Base-by-base conservation (phyloP, 176 grass and related monocot species). In the Oryza glumipatula region DNA sequence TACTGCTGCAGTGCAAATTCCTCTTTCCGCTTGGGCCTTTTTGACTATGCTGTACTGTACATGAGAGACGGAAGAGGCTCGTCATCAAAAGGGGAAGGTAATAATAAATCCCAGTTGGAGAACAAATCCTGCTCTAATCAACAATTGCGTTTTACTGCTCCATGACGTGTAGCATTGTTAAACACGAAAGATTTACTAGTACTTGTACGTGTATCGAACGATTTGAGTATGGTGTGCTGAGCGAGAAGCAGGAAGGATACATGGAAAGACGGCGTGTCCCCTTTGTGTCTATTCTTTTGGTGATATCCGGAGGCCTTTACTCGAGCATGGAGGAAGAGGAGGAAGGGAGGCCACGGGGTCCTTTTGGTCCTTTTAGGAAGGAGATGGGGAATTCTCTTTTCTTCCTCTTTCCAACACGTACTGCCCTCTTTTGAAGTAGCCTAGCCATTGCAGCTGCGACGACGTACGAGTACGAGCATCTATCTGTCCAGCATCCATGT, bases 241-340 rank as follows among this genome's bases (percentile, higher is more conserved):
- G 56, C 19, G 56, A 61, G 56, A 61, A 22, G 56, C 56, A 22
- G 56, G 56, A 61, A n/a, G 56, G 56, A 61, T 56, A 67, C 83
- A 89, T 82, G 83, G 66, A 86, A 86, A 90, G 79, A 86, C 1
- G 65, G 73, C 67, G 56, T 72, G 88, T 19, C 81, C 64, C 72
- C 82, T 65, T 73, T 73, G 63, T 75, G 87, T 80, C 69, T 38
- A 80, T 76, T 85, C 87, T 89, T 80, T 89, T 85, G 70, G 82
- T 60, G 68, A n/a, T 2, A 13, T 17, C 1, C 4, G 1, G 32
- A 9, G 32, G 46, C 16, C 36, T 78, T 71, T 85, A 70, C 11
- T 69, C n/a, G 65, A 33, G 43, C 56, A 33, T 65, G 58, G 28
- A 30, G 32, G 21, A 19, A 1, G 73, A 11, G 15, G 1, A 36